Base-by-base conservation (phyloP, 306 rosid species). In the Sophora flavescens region DNA sequence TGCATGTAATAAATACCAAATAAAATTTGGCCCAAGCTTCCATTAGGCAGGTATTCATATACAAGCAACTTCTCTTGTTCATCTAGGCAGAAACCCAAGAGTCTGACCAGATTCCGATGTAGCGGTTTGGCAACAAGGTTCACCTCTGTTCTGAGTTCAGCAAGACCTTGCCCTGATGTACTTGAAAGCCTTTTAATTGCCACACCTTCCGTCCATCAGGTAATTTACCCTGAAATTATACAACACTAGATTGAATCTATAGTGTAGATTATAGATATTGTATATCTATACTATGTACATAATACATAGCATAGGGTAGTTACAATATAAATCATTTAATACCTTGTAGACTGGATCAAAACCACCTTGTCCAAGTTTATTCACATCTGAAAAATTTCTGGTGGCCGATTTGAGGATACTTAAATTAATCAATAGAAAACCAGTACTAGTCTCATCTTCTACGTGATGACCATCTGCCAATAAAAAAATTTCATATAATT, bases 301-400 rank as follows among this genome's bases (percentile, higher is more conserved):
- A 44, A 44, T 2, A 13, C 17, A 15, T 6, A 52, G 58, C 58
- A 3, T 52, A n/a, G 2, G 30, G n/a, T 9, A 41, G 8, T 10
- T 30, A 71, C 22, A 52, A 56, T 5, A 4, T 14, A 54, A 52
- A 22, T 36, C 32, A 42, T 18, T 17, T 18, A 8, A 47, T 80
- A 80, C 84, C 79, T 80, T 73, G 68, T 80, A 71, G 14, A 76
- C 81, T 16, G 69, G 51, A 26, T 81, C 85, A 39, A 82, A 82
- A 47, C 82, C 79, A 7, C 85, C 85, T 54, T 77, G 64, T 57
- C 85, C 82, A 56, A 70, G 82, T 77, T 70, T 76, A 32, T 63
- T 18, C 4, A 68, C 70, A 30, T 56, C 50, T 36, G 76, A 82
- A 82, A 82, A 82, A 28, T 82, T 47, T 65, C 63, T 54, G 58